A percentile compares a stretch with the other conserved stretches of the same genome.
Conservation (phyloP, 208 protist species). For the Porcisia deanei region DNA sequence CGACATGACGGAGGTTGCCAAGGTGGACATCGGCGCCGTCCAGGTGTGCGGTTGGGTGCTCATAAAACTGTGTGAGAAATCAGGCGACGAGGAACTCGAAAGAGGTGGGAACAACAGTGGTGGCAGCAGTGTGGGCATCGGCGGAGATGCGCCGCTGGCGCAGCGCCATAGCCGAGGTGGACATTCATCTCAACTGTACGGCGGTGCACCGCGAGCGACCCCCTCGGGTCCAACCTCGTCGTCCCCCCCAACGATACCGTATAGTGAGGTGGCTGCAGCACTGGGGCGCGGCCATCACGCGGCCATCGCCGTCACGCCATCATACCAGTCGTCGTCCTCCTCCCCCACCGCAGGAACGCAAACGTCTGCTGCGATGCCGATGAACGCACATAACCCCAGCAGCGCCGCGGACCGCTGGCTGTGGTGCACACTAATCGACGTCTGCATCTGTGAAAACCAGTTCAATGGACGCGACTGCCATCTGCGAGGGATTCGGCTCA, state of each 20-base stretch:
- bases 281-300: constrained; percentile 3
- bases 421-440: constrained; percentile 65
- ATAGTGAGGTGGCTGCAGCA: constrained; percentile 12
- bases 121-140: neutral
- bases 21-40: constrained; percentile 38
- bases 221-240: neutral
- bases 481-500: constrained; percentile 68
- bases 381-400: neutral
- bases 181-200: neutral
- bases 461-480: constrained; percentile 86
- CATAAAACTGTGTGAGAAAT: constrained; percentile 31
- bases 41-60: constrained; percentile 65
- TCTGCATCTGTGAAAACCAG: constrained; percentile 74
- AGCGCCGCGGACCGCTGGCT: constrained; percentile 38
- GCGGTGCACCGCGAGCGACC: neutral
- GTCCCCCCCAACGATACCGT: neutral
- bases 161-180: neutral
- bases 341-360: neutral
- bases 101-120: neutral
- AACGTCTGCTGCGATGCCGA: neutral
- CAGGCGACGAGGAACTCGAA: constrained; percentile 14
- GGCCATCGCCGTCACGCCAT: neutral
- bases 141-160: neutral
- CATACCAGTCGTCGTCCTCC: neutral
- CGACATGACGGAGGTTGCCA: constrained; percentile 70